These are phyloP conservation scores for Monosporascus sp. DNA, from an alignment of 2,329 filamentous ascomycete genomes.

Conservation along the genomic window DNA sequence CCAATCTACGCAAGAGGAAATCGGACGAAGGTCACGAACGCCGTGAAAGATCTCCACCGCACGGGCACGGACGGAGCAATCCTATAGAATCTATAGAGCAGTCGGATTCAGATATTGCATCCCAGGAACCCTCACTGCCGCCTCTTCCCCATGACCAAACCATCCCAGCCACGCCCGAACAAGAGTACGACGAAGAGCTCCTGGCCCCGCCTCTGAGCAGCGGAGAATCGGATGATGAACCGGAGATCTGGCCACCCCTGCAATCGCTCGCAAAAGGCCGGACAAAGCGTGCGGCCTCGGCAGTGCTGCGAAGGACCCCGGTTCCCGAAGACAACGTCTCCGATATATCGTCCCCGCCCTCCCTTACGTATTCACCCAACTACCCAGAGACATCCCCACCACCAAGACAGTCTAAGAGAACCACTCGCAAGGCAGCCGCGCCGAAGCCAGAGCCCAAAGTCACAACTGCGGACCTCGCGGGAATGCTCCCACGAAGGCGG, in stretches of 20 bases:
- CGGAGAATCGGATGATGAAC: conserved; percentile 38
- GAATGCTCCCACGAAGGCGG: conserved; percentile 48
- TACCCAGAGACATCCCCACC: conserved; percentile 29
- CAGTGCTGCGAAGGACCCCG: conserved; percentile 31
- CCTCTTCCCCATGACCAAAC: conserved; percentile 11
- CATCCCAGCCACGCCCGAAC: conserved; percentile 34
- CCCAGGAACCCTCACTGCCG: conserved; percentile 14
- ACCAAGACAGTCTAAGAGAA: conserved; percentile 21
- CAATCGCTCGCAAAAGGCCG: conserved; percentile 44
- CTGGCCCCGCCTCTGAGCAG: conserved; percentile 54
- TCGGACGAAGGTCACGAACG: conserved; percentile 40
- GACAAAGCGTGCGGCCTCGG: conserved; percentile 17
- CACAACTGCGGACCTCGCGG: conserved; percentile 51
- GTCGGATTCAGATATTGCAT: conserved; percentile 18
- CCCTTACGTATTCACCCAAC: conserved; percentile 62
- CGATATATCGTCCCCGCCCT: conserved; percentile 58
- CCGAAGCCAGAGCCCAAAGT: conserved; percentile 37
- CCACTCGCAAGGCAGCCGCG: conserved; percentile 26
- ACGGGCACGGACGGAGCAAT: conserved; percentile 18
- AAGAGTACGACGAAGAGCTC: conserved; percentile 33
- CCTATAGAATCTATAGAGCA: conserved; percentile 16
- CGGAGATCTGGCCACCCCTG: conserved; percentile 47
- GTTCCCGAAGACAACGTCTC: conserved; percentile 39
- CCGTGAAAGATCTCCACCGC: conserved; percentile 29
- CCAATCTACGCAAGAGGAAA: conserved; percentile 51